Percentiles rank a stretch among this genome's conserved stretches.
These are phyloP conservation scores for Vitis riparia DNA, from an alignment of 164 flowering plant genomes.

Conservation along the genomic window DNA sequence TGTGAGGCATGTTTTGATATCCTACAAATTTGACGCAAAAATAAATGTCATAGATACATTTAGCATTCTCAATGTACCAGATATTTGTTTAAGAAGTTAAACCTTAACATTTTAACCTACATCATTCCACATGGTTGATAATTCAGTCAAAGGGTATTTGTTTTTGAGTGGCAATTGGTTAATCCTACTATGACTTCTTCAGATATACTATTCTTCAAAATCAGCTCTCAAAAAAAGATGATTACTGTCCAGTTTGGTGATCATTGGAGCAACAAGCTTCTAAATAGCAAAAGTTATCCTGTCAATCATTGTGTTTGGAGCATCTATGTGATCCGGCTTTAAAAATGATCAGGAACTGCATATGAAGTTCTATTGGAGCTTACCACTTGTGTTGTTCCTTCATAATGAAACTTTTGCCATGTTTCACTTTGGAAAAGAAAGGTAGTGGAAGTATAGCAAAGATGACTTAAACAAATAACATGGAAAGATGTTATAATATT, in stretches of 20 bases:
- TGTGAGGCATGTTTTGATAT: not conserved
- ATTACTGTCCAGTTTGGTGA: not conserved
- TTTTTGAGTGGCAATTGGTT: not conserved
- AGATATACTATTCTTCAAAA: not conserved
- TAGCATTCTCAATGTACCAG: not conserved
- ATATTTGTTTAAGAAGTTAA: not conserved
- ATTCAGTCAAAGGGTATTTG: not conserved
- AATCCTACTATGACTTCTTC: not conserved
- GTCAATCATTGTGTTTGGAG: not conserved
- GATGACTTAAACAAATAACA: not conserved
- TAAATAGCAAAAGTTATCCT: not conserved
- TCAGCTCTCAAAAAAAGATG: not conserved
- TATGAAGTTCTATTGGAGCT: not conserved
- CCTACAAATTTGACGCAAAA: not conserved
- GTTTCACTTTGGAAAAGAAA: not conserved
- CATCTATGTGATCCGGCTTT: not conserved
- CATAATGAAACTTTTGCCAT: not conserved
- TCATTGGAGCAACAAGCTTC: not conserved
- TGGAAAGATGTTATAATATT: not conserved
- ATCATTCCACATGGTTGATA: not conserved
- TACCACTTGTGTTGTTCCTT: not conserved
- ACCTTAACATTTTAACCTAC: not conserved
- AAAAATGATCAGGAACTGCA: not conserved
- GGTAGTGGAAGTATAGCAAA: not conserved
- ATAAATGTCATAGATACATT: not conserved